Evolutionary conservation across 106 monocot genomes (phyloP), one percentile per base, ranked within the genome.

Genomic region (Dioscorea zingiberensis): DNA sequence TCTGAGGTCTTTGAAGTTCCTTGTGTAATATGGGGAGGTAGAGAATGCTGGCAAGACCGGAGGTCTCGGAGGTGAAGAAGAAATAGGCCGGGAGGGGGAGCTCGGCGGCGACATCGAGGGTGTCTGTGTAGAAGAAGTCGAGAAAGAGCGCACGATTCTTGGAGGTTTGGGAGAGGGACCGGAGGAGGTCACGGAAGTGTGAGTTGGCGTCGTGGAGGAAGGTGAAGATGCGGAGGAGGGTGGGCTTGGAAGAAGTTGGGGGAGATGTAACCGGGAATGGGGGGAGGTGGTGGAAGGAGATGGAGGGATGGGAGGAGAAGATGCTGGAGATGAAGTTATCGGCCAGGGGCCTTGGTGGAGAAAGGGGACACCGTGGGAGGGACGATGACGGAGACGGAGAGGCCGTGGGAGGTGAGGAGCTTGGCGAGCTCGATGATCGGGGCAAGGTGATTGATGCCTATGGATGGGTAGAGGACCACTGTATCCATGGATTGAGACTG

Each of bases 351-450:
- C 4, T 3, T 15, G 1, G 38, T 38, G 38, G 38, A 38, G 38
- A 38, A n/a, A 38, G 51, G 51, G 19, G 19, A 60, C 2, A 69
- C 58, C 16, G 69, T 5, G 23, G 63, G 22, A 25, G 58, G 13
- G 53, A 70, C 12, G 49, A 68, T 18, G 47, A 82, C 55, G 55
- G 73, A 65, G 69, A 66, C 69, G 38, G 65, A 27, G 59, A 77
- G 38, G 51, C 63, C 69, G 29, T 60, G 44, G 54, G 14, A 23
- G 59, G 21, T 12, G 70, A 82, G 59, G 22, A 60, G 69, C 77
- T 82, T 73, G 69, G 82, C 82, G 25, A 82, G 73, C 66, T 82
- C 73, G 4, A 73, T 44, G 77, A 82, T 82, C 27, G 82, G 66
- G 3, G 17, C 46, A 4, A 82, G 48, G 69, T 82, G 82, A 46